These are phyloP conservation scores for Hypoxylon sp. DNA, from an alignment of 2,329 filamentous ascomycete genomes.

Conservation along the genomic window DNA sequence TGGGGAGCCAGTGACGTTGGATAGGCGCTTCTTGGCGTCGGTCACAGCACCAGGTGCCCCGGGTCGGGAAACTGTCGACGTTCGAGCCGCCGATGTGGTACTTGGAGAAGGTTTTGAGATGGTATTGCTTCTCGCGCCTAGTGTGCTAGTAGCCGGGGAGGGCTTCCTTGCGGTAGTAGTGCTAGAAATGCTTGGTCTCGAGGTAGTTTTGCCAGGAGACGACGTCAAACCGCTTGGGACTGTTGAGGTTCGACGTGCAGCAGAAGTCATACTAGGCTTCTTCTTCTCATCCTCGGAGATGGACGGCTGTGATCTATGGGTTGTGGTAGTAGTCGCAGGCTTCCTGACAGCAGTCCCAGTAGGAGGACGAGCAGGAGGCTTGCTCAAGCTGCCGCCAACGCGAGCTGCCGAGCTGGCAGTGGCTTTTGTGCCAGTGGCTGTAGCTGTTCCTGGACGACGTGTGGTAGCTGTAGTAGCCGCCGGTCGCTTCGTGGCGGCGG, in stretches of 20 bases:
- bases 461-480: constrained; percentile 54
- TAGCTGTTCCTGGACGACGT: constrained; percentile 55
- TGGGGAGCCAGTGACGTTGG: constrained; percentile 61
- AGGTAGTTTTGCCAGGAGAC: constrained; percentile 53
- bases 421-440: constrained; percentile 49
- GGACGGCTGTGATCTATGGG: constrained; percentile 65
- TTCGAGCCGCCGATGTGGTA: constrained; percentile 45
- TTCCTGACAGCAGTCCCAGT: constrained; percentile 55
- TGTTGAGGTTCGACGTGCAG: constrained; percentile 62
- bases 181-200: constrained; percentile 56
- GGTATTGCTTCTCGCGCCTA: constrained; percentile 55
- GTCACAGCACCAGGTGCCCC: constrained; percentile 58
- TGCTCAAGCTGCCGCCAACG: constrained; percentile 60
- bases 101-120: constrained; percentile 57
- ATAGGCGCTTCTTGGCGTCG: constrained; percentile 71
- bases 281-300: constrained; percentile 66
- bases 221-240: constrained; percentile 58
- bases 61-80: constrained; percentile 56
- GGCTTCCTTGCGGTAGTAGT: constrained; percentile 55
- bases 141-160: constrained; percentile 45
- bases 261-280: constrained; percentile 59
- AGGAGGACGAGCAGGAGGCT: constrained; percentile 66
- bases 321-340: constrained; percentile 56
- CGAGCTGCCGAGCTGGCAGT: constrained; percentile 55
- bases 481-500: constrained; percentile 57